Evolutionary conservation across 225 moss, liverwort and hornwort species (phyloP).

Genomic region (Climacium dendroides): DNA sequence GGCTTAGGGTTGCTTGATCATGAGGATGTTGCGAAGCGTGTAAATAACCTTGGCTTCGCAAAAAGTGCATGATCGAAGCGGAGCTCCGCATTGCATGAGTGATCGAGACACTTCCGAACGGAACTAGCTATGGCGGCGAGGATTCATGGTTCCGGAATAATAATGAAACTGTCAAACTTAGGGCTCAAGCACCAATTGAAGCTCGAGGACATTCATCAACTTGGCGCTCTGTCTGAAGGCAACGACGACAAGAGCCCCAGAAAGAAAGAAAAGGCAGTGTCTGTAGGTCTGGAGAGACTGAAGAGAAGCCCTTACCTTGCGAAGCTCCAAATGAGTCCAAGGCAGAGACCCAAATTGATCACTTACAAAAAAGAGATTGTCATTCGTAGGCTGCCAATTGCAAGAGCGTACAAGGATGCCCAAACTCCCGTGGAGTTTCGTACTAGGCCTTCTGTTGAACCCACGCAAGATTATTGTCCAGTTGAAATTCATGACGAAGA

Average conservation of each 20-base stretch:
- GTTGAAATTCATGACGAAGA: neutral
- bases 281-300: neutral
- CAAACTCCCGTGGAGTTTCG: neutral
- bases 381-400: neutral
- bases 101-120: neutral
- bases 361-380: neutral
- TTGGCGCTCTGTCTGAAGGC: neutral
- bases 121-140: neutral
- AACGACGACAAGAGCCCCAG: neutral
- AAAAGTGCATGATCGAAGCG: neutral
- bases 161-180: neutral
- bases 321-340: neutral
- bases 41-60: neutral
- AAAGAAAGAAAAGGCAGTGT: neutral
- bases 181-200: neutral
- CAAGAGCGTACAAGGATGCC: neutral
- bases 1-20: neutral
- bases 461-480: neutral
- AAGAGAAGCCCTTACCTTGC: neutral
- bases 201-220: neutral
- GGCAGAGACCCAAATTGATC: neutral
- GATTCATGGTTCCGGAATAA: neutral
- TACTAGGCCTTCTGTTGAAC: neutral
- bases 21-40: neutral
- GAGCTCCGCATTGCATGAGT: neutral